phyloP scores from a whole-genome alignment of 345 rosid species.

The Linum usitatissimum region DNA sequence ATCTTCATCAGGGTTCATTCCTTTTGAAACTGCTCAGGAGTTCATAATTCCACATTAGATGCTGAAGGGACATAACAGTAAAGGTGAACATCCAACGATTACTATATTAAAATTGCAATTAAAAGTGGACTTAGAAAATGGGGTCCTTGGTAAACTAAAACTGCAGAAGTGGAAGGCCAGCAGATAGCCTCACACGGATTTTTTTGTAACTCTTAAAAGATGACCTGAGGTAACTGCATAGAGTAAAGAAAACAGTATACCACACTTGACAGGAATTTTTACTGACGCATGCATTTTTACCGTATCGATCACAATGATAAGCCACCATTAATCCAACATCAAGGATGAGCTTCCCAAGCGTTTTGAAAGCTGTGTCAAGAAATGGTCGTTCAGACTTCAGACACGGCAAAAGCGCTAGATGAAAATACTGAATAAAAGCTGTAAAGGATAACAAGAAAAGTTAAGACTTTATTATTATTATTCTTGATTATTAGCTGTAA shows the following conservation, averaged over 20 bases:
- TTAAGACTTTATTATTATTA: too few relatives aligned
- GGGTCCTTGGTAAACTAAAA: neutral
- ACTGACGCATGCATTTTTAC: conserved; percentile 26
- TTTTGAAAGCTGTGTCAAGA: conserved; percentile 56
- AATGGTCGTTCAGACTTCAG: neutral
- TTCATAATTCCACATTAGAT: neutral
- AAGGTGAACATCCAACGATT: neutral
- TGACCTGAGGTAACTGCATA: neutral
- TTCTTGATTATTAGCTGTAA: too few relatives aligned
- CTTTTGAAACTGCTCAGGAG: conserved; percentile 46
- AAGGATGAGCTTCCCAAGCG: conserved; percentile 65
- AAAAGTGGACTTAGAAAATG: neutral
- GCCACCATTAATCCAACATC: conserved; percentile 81
- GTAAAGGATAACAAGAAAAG: too few relatives aligned
- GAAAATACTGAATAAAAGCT: neutral
- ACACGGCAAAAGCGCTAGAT: conserved; percentile 11
- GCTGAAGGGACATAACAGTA: neutral
- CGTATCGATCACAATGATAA: conserved; percentile 78
- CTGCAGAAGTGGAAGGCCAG: neutral
- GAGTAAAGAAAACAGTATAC: neutral
- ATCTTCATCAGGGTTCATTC: conserved; percentile 24
- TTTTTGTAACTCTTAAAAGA: too few relatives aligned
- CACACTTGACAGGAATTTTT: neutral
- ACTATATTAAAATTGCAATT: too few relatives aligned
- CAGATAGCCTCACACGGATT: neutral